Evolutionary conservation across 495 filamentous ascomycete species (phyloP).

Genomic region (Jackrogersella minutella): DNA sequence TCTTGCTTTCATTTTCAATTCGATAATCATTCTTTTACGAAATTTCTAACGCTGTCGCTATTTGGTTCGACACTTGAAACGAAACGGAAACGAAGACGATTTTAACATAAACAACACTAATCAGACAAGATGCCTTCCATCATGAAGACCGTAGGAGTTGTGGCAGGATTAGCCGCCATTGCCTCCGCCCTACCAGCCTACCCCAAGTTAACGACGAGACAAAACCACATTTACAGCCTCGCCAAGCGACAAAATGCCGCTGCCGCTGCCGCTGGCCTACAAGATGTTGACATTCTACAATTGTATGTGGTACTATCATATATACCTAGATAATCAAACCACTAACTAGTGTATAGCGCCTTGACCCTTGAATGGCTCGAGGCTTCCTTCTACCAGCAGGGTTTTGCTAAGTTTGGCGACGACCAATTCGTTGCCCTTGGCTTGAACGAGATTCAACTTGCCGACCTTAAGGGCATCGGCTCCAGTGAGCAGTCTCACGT

Average conservation of each 20-base stretch:
- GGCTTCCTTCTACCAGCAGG: conserved; percentile 67
- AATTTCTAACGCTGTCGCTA: conserved; percentile 28
- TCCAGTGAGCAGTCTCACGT: conserved; percentile 66
- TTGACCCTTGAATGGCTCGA: conserved; percentile 73
- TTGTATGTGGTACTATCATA: conserved; percentile 59
- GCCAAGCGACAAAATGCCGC: conserved; percentile 62
- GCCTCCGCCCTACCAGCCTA: conserved; percentile 54
- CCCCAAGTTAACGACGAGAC: conserved; percentile 53
- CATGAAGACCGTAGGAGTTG: conserved; percentile 50
- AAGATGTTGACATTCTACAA: conserved; percentile 73
- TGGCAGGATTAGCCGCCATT: conserved; percentile 56
- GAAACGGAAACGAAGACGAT: conserved; percentile 34
- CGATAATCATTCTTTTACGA: conserved; percentile 22
- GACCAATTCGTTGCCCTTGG: conserved; percentile 65
- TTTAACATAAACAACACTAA: conserved; percentile 34
- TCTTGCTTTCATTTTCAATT: conserved; percentile 50
- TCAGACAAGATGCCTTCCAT: conserved; percentile 56
- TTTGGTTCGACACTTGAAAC: conserved; percentile 29
- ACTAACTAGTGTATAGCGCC: conserved; percentile 54
- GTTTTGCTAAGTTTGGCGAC: conserved; percentile 67
- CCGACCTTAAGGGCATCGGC: conserved; percentile 60
- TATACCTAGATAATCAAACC: not conserved
- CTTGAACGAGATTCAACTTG: conserved; percentile 56
- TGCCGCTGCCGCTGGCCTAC: conserved; percentile 60
- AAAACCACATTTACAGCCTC: conserved; percentile 54